Conservation (phyloP, 129 eudicot genomes). For the Helianthus annuus region HanXRQr2.0-SUNRISE NC_035435.2:175622156-175622655, state of each 20-base stretch:
- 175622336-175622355: slow-evolving; percentile 32
- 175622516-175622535: not conserved
- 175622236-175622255: slow-evolving; percentile 46
- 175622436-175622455: slow-evolving; percentile 60
- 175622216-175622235: slow-evolving; percentile 16
- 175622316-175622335: slow-evolving; percentile 19
- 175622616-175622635: slow-evolving; percentile 73
- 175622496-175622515: not conserved
- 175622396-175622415: slow-evolving; percentile 18
- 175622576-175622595: slow-evolving; percentile 68
- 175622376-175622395: slow-evolving; percentile 11
- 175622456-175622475: slow-evolving; percentile 67
- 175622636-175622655: slow-evolving; percentile 59
- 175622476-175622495: slow-evolving; percentile 21
- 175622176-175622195: not conserved
- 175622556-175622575: slow-evolving; percentile 71
- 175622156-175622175: not conserved
- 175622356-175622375: slow-evolving; percentile 15
- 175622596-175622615: slow-evolving; percentile 71
- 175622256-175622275: slow-evolving; percentile 53
- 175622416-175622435: slow-evolving; percentile 48
- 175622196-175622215: not conserved
- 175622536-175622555: not conserved
- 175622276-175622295: slow-evolving; percentile 27
- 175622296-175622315: slow-evolving; percentile 23